These are phyloP conservation scores for Lycium ferocissimum DNA, from an alignment of 257 asterid species.

Conservation along the genomic window DNA sequence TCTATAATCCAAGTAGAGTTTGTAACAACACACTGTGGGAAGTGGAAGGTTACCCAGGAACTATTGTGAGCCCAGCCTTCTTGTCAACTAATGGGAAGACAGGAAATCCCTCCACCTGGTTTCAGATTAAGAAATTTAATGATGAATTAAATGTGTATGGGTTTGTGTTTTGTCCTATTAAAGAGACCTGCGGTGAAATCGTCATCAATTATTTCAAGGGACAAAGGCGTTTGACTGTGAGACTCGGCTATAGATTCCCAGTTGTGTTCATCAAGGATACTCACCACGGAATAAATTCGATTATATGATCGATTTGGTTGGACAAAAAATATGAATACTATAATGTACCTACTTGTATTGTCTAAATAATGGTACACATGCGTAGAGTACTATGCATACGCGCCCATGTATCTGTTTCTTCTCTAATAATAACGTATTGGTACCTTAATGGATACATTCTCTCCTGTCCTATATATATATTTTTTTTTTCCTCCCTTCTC, in stretches of 20 bases:
- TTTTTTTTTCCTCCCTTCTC: no score
- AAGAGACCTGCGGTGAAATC: not conserved
- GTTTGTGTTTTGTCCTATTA: not conserved
- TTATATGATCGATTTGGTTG: not conserved
- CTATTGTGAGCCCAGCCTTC: not conserved
- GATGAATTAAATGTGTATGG: not conserved
- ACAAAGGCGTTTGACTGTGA: not conserved
- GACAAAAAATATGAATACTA: not conserved
- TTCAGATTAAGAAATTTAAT: constrained; percentile 1
- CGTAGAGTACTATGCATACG: no score
- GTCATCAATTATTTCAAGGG: not conserved
- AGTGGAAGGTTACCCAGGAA: not conserved
- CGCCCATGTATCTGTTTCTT: no score
- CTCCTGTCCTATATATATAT: no score
- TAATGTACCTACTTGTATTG: not conserved
- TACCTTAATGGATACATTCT: no score
- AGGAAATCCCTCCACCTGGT: not conserved
- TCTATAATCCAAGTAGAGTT: not conserved
- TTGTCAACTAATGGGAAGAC: not conserved
- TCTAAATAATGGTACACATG: not conserved
- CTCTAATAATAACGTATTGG: no score
- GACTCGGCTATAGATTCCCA: not conserved
- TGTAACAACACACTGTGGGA: constrained; percentile 3
- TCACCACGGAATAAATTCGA: not conserved
- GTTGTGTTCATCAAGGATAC: not conserved